Conservation (phyloP, 495 filamentous ascomycete genomes). For the Aspergillus egyptiacus region DNA sequence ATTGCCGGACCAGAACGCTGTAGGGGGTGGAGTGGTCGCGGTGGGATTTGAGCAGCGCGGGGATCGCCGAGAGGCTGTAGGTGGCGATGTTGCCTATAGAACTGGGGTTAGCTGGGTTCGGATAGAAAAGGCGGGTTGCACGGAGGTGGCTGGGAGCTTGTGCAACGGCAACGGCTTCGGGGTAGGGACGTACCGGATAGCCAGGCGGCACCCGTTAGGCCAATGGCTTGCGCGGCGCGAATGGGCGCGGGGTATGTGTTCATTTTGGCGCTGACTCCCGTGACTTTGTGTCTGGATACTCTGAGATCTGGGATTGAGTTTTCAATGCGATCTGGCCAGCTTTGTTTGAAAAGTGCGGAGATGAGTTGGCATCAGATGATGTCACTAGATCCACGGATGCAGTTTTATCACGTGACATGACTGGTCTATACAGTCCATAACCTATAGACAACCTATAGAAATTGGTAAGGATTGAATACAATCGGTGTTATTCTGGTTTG, state of each 20-base stretch:
- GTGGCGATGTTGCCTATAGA: conserved; percentile 33
- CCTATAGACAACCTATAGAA: too few species aligned
- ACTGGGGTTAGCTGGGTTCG: background rate
- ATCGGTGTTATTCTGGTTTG: too few species aligned
- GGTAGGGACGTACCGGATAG: conserved; percentile 27
- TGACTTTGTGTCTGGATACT: too few species aligned
- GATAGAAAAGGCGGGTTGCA: background rate
- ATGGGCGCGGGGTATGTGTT: conserved; percentile 17
- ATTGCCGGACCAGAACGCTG: conserved; percentile 23
- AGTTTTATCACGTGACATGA: too few species aligned
- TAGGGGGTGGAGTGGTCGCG: conserved; percentile 26
- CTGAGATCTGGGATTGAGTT: too few species aligned
- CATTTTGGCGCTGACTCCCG: conserved; percentile 19
- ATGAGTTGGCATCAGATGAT: too few species aligned
- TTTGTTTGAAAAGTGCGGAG: too few species aligned
- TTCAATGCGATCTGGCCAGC: too few species aligned
- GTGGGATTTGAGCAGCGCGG: conserved; percentile 26
- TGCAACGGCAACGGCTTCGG: too few species aligned
- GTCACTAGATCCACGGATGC: too few species aligned
- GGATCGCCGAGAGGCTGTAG: conserved; percentile 27
- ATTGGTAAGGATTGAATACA: too few species aligned
- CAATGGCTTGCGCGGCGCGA: conserved; percentile 29
- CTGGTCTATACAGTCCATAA: too few species aligned
- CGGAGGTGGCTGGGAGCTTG: background rate
- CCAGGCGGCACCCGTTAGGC: conserved; percentile 30